Base-by-base conservation (phyloP, 495 filamentous ascomycete species). In the Clohesyomyces aquaticus region DNA sequence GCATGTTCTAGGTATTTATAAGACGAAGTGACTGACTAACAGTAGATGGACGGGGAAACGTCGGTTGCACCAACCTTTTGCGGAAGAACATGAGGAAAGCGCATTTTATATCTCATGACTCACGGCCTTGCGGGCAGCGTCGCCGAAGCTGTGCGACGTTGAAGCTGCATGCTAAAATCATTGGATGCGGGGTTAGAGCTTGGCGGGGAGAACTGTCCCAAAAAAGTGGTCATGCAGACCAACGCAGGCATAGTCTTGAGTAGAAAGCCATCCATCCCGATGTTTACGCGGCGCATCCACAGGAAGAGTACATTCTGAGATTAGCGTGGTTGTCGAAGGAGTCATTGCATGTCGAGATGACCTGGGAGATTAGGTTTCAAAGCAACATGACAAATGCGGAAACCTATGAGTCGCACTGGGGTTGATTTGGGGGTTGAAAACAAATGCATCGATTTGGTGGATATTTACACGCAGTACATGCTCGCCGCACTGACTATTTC, bases 401-500 rank as follows among this genome's bases (percentile, higher is more conserved):
- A 25, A 27, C 22, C 0, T 53, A 23, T 1, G 27, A 26, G 19
- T 38, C 18, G 45, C 38, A 53, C 18, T 19, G 16, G 18, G 11
- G 14, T 52, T 11, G 11, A 25, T 2, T 45, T 55, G 38, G 48
- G 47, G 21, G 23, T 26, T 21, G 35, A 27, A 45, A 16, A 43
- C 54, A 57, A 38, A 21, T 42, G 43, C 51, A 48, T 52, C 26
- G 46, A 59, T 66, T 67, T 22, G 32, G 42, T 22, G 55, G 55
- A 66, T 72, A 67, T 69, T 63, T 72, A 68, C 68, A 69, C 49
- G 61, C 28, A 58, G 59, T 67, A 67, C 63, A 72, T 51, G 42
- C 55, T 62, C 54, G 49, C 41, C 19, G 29, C 1, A 14, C 25
- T 78, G n/a, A n/a, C 81, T 91, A 95, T 84, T 96, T 96, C 89